Conservation (phyloP, 2,329 filamentous ascomycete genomes). For the Alternaria triticina region DNA sequence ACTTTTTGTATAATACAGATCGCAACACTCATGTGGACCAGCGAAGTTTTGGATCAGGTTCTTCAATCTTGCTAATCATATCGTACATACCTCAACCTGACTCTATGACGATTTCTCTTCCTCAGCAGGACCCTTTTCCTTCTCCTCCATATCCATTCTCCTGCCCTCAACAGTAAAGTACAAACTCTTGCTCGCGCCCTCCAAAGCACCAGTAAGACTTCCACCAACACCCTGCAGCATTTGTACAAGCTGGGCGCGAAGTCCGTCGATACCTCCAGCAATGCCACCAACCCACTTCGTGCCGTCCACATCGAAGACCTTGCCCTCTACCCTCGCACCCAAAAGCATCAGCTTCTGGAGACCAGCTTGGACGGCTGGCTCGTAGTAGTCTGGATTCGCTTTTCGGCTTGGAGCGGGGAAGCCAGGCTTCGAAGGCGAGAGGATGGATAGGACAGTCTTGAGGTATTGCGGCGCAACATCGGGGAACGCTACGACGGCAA, state of each 20-base stretch:
- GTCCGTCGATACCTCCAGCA: constrained; percentile 77
- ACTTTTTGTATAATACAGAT: not conserved
- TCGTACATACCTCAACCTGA: not conserved
- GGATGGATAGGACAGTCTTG: constrained; percentile 77
- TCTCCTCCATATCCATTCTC: constrained; percentile 80
- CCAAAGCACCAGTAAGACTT: constrained; percentile 77
- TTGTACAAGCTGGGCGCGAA: constrained; percentile 80
- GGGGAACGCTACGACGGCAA: constrained; percentile 82
- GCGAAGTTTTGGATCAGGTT: not conserved
- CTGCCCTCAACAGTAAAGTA: constrained; percentile 89
- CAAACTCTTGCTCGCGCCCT: constrained; percentile 78
- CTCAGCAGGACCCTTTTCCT: constrained; percentile 50
- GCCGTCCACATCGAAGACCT: constrained; percentile 78
- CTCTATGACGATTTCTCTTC: constrained; percentile 24
- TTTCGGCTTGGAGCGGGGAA: constrained; percentile 81
- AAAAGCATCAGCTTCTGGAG: constrained; percentile 86
- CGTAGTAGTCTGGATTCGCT: constrained; percentile 81
- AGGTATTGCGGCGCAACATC: constrained; percentile 83
- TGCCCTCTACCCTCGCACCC: constrained; percentile 85
- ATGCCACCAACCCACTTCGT: constrained; percentile 77
- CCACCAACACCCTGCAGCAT: constrained; percentile 83
- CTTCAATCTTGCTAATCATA: not conserved
- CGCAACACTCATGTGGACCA: not conserved
- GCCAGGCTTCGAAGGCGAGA: constrained; percentile 69
- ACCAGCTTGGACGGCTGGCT: constrained; percentile 77